phyloP scores from a whole-genome alignment of 1,284 basidiomycete species.

The Athelia sp. region DNA sequence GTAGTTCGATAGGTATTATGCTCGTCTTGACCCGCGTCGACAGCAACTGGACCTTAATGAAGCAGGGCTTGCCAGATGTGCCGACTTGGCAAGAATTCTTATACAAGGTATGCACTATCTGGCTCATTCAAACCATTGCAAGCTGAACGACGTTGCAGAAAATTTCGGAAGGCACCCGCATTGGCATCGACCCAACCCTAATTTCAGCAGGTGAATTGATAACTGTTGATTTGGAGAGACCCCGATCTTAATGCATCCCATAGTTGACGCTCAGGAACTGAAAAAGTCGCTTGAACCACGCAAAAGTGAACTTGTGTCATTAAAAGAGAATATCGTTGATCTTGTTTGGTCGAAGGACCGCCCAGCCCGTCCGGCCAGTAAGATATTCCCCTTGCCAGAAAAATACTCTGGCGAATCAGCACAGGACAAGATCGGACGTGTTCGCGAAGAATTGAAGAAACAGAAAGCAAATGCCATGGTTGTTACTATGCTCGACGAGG shows the following conservation, averaged over 20 bases:
- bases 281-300: constrained; percentile 44
- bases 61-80: constrained; percentile 81
- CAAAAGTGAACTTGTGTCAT: constrained; percentile 58
- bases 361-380: constrained; percentile 68
- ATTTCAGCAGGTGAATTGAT: constrained; percentile 52
- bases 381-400: constrained; percentile 67
- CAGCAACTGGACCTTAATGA: constrained; percentile 93
- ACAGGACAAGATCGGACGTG: constrained; percentile 58
- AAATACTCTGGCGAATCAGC: constrained; percentile 70
- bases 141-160: constrained; percentile 37
- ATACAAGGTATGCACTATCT: constrained; percentile 46
- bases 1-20: background rate
- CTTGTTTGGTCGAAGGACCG: constrained; percentile 69
- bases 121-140: background rate
- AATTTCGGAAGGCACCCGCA: constrained; percentile 52
- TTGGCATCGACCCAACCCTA: constrained; percentile 81
- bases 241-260: background rate
- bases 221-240: constrained; percentile 2
- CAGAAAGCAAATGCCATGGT: constrained; percentile 67
- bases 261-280: constrained; percentile 59
- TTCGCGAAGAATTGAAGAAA: constrained; percentile 64
- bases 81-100: constrained; percentile 90
- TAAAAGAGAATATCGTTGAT: constrained; percentile 78
- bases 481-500: constrained; percentile 82
- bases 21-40: background rate